phyloP scores from a whole-genome alignment of 306 rosid genomes.

The Lathyrus sativus region DNA sequence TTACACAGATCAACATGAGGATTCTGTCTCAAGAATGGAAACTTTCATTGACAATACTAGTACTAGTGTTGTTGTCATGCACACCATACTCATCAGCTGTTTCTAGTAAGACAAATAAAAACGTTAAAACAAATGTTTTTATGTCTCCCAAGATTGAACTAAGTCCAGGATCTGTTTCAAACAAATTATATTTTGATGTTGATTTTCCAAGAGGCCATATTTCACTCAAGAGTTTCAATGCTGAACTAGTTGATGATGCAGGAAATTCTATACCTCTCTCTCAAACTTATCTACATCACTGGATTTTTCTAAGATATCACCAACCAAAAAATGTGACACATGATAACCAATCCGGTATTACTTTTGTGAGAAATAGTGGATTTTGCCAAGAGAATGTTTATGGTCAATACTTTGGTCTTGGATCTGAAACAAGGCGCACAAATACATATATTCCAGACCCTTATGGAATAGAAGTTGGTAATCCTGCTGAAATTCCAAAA shows the following conservation, averaged over 20 bases:
- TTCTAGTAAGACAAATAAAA: background rate
- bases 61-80: background rate
- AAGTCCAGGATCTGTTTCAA: slow-evolving; percentile 59
- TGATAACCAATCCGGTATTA: slow-evolving; percentile 8
- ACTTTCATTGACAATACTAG: background rate
- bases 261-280: slow-evolving; percentile 59
- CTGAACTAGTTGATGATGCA: slow-evolving; percentile 64
- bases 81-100: background rate
- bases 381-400: slow-evolving; percentile 42
- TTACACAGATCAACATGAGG: background rate
- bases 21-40: background rate
- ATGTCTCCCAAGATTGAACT: slow-evolving; percentile 59
- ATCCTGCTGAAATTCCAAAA: slow-evolving; percentile 49
- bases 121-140: slow-evolving; percentile 49
- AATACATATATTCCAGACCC: slow-evolving; percentile 56
- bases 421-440: slow-evolving; percentile 62
- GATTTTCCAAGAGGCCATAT: slow-evolving; percentile 74
- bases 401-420: slow-evolving; percentile 68
- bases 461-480: slow-evolving; percentile 64
- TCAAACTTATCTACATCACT: slow-evolving; percentile 72
- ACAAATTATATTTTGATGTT: slow-evolving; percentile 46
- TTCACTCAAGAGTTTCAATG: slow-evolving; percentile 64
- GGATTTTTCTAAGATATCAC: slow-evolving; percentile 42
- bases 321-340: slow-evolving; percentile 13
- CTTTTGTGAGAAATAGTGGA: slow-evolving; percentile 50